phyloP scores from a whole-genome alignment of 2,329 filamentous ascomycete genomes.

The Macroventuria anomochaeta region DNA sequence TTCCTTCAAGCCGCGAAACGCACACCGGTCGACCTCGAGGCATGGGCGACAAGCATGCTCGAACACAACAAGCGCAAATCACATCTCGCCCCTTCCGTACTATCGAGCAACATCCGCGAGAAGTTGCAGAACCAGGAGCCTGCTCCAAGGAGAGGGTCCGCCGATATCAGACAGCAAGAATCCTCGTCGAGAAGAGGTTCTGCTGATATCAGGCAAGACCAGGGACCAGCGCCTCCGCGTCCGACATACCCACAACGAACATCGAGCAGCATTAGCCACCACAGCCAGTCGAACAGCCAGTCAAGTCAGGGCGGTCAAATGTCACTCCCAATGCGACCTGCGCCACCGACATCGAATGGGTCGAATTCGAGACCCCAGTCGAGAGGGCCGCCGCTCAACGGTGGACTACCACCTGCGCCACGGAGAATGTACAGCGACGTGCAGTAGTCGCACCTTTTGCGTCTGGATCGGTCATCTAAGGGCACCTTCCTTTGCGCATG shows the following conservation, averaged over 20 bases:
- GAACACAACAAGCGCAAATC: conserved; percentile 95
- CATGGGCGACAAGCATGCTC: conserved; percentile 94
- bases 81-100: conserved; percentile 81
- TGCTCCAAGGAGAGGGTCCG: conserved; percentile 33
- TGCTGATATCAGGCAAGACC: conserved; percentile 32
- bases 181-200: conserved; percentile 36
- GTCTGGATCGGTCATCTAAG: background rate
- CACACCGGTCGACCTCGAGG: conserved; percentile 90
- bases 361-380: conserved; percentile 34
- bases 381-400: conserved; percentile 33
- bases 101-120: conserved; percentile 62
- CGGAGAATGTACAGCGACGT: conserved; percentile 45
- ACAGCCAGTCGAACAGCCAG: conserved; percentile 24
- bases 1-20: conserved; percentile 97
- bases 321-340: conserved; percentile 56
- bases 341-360: conserved; percentile 43
- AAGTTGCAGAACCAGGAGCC: conserved; percentile 47
- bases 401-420: conserved; percentile 36
- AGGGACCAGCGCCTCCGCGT: conserved; percentile 40
- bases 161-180: conserved; percentile 35
- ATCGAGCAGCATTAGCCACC: conserved; percentile 49
- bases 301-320: conserved; percentile 34
- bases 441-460: conserved; percentile 21
- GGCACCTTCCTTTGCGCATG: conserved; percentile 4
- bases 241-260: conserved; percentile 53